These are phyloP conservation scores for Setaria italica DNA, from an alignment of 202 grass and related monocot genomes.

Conservation along the genomic window DNA sequence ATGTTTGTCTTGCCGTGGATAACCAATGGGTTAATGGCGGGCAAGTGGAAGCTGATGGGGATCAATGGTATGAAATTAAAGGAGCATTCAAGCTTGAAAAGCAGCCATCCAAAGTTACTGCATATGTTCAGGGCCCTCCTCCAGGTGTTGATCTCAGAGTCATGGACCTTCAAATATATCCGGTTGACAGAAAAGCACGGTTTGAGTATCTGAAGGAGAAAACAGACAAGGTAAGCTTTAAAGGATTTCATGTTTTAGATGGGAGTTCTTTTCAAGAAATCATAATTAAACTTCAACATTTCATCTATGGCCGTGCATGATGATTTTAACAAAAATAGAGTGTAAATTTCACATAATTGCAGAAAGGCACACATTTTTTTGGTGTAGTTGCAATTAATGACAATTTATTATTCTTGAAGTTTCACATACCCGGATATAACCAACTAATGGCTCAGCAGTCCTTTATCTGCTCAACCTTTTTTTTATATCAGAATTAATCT, in stretches of 20 bases:
- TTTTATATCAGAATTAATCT: not conserved
- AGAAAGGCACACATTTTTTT: conserved; percentile 12
- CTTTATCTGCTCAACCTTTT: not conserved
- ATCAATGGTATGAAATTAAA: conserved; percentile 82
- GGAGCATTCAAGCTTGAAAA: conserved; percentile 93
- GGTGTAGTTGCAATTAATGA: not conserved
- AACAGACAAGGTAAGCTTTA: conserved; percentile 71
- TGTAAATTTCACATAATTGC: not conserved
- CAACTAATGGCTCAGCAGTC: not conserved
- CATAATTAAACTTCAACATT: conserved; percentile 16
- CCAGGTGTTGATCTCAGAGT: conserved; percentile 88
- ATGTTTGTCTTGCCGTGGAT: conserved; percentile 88
- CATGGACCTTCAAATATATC: conserved; percentile 79
- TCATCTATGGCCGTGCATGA: not conserved
- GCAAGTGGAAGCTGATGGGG: conserved; percentile 69
- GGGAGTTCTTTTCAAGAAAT: not conserved
- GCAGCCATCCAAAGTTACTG: conserved; percentile 73
- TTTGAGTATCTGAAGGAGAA: conserved; percentile 89
- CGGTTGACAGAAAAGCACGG: conserved; percentile 73
- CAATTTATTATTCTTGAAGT: not conserved
- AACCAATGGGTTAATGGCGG: conserved; percentile 92
- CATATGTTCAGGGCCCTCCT: conserved; percentile 90
- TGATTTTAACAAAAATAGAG: not conserved
- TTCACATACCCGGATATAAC: conserved; percentile 8
- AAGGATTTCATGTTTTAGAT: conserved; percentile 20